Base-by-base conservation (phyloP, 495 filamentous ascomycete genomes). In the Pyrenula massariospora region DNA sequence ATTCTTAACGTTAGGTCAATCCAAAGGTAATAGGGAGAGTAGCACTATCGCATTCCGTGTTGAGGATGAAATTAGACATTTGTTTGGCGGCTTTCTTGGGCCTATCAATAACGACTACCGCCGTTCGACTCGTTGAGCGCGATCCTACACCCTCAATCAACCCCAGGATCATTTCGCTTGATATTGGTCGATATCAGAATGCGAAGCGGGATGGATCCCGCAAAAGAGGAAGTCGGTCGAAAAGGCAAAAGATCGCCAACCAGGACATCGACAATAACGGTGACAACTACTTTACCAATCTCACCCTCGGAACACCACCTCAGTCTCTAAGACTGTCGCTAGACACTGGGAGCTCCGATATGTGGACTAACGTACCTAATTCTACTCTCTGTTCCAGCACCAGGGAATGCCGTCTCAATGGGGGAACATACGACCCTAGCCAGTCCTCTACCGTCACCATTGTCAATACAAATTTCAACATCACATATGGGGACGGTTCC, bases 401-500 rank as follows among this genome's bases (percentile, higher is more conserved):
- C 0, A 59, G 76, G 12, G 76, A 78, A 10, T 92, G 87, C 61
- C 57, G 62, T 11, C 65, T 60, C 21, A 78, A 79, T 11, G 88
- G 87, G 12, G 31, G 31, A 8, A 84, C 85, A 10, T 93, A 89
- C 66, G 61, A 79, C 53, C 75, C 86, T n/a, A 88, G 86, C 62
- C 67, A 71, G 0, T 96, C 91, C 1, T 87, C 85, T n/a, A 86
- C 92, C 0, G 94, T 91, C 69, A 62, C 79, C 54, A 91, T 83
- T 64, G 68, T 96, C 47, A 82, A 81, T 25, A 82, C 77, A 60
- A 78, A 87, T 60, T 98, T 98, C 73, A 87, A 92, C 62, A 96
- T 98, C 57, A 83, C 82, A 10, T 98, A 98, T 65, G 88, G 89
- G 23, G 93, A 97, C 68, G 87, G 87, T 50, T 85, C 87, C 0